Evolutionary conservation across 306 rosid genomes (phyloP).

Genomic region (Quercus alba): DNA sequence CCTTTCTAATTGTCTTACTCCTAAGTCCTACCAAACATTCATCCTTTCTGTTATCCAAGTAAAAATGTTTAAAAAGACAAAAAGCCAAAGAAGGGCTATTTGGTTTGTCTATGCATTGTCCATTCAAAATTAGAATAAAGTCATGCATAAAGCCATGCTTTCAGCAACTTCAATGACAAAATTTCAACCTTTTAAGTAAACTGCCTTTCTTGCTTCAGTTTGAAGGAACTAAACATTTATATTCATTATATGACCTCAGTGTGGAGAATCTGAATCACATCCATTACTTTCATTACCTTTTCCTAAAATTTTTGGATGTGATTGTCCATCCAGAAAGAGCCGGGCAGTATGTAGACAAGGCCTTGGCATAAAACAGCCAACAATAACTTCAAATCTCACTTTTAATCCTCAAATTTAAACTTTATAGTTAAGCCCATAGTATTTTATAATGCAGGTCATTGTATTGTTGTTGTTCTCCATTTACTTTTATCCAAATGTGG

Average conservation of each 20-base stretch:
- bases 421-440: no score
- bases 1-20: slow-evolving; percentile 25
- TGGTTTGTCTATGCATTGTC: background rate
- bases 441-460: no score
- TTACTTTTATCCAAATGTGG: no score
- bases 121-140: background rate
- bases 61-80: background rate
- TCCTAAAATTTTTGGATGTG: background rate
- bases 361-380: background rate
- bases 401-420: background rate
- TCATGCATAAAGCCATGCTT: background rate
- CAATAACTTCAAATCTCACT: background rate
- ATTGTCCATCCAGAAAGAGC: background rate
- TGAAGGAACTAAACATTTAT: background rate
- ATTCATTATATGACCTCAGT: background rate
- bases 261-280: background rate
- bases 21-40: slow-evolving; percentile 25
- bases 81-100: background rate
- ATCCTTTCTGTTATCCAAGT: background rate
- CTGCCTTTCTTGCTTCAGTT: background rate
- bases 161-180: background rate
- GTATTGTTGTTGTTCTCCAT: no score
- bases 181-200: background rate
- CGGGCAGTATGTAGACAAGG: background rate
- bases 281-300: background rate